Evolutionary conservation across 371 early-diverging fungal genomes (phyloP).

Genomic region (Mucor circinelloides): DNA sequence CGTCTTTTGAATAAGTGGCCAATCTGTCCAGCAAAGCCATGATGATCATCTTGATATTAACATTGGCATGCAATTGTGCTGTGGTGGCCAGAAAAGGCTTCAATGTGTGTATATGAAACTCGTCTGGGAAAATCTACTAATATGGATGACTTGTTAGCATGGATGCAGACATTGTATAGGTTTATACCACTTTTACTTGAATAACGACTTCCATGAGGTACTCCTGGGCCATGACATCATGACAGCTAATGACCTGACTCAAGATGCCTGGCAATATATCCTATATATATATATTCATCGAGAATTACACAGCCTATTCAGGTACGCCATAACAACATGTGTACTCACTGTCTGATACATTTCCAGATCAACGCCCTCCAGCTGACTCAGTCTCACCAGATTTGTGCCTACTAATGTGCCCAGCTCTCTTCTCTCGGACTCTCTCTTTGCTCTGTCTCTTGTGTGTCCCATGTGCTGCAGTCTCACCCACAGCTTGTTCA

Average conservation of each 20-base stretch:
- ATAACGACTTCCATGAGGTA: conserved; percentile 95
- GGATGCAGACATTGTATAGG: not conserved
- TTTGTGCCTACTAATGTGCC: conserved; percentile 95
- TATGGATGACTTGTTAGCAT: not conserved
- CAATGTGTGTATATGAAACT: conserved; percentile 88
- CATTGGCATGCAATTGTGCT: conserved; percentile 80
- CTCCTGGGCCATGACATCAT: conserved; percentile 93
- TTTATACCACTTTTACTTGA: conserved; percentile 60
- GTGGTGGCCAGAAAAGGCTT: conserved; percentile 82
- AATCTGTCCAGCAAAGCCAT: conserved; percentile 89
- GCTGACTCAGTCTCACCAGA: conserved; percentile 88
- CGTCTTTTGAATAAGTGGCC: conserved; percentile 42
- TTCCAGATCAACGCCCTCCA: conserved; percentile 84
- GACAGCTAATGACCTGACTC: conserved; percentile 90
- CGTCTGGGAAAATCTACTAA: conserved; percentile 79
- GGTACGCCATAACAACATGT: no score
- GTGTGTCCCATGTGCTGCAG: conserved; percentile 95
- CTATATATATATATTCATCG: conserved; percentile 18
- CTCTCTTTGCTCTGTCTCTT: conserved; percentile 89
- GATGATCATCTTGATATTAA: conserved; percentile 89
- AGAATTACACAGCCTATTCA: no score
- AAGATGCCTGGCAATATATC: conserved; percentile 85
- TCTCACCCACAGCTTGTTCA: conserved; percentile 99
- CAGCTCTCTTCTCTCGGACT: conserved; percentile 93
- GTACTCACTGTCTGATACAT: conserved; percentile 74